Base-by-base conservation (phyloP, 2,329 filamentous ascomycete genomes). In the Pseudogymnoascus sp. region DNA sequence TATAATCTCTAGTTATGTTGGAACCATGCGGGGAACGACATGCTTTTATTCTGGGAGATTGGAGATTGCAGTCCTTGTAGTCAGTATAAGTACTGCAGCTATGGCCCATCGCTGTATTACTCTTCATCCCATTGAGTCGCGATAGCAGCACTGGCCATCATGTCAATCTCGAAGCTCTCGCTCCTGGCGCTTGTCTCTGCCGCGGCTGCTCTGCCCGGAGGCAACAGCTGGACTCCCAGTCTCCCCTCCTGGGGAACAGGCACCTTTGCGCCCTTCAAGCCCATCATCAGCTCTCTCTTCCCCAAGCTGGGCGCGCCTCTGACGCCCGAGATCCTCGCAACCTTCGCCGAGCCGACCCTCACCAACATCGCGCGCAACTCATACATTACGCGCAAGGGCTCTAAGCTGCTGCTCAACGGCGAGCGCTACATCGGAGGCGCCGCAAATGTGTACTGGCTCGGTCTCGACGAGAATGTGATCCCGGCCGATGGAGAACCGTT, bases 211-310 rank as follows among this genome's bases (percentile, higher is more conserved):
- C 90, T 90, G 76, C 93, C 91, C 79, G 97, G 95, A 7, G 90
- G 85, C 74, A 99, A 97, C 66, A 99, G 81, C 95, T 99, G 99
- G 60, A 99, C 89, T 82, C 97, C 93, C 84, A 88, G 97, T 74
- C 91, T 95, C 46, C 88, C 87, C 67, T 86, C 83, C 3, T 74
- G 83, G 2, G 93, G 97, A 2, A 99, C 84, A 0, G 95, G 99
- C 80, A 99, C 79, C 73, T 92, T 97, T 21, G 95, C 93, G 3
- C 95, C 95, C 73, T 99, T 95, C 60, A 99, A 84, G 50, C 93
- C 91, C 63, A 26, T 60, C 31, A 31, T 67, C 60, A 65, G n/a
- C 29, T 64, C 64, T 7, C 53, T 67, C 11, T 66, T 67, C 61
- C 63, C 65, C 9, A 4, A 38, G 17, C 60, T 53, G 26, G 59